Conservation (phyloP, 768 basidiomycete species). For the Rhizopogon salebrosus region DNA sequence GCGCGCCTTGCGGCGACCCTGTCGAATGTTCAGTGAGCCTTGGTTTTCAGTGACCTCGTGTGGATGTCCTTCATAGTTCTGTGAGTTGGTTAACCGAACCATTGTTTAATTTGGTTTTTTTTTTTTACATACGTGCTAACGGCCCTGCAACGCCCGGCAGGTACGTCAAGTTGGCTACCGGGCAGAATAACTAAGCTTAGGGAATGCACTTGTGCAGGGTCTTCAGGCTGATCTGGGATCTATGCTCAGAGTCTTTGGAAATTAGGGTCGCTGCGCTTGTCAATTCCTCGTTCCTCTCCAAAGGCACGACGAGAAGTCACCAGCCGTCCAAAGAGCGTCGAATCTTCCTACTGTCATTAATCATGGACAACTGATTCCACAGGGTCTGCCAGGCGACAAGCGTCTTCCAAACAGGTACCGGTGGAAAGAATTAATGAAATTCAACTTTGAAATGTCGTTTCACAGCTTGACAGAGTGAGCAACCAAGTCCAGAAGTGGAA, state of each 20-base stretch:
- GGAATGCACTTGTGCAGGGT: neutral
- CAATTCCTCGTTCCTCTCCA: neutral
- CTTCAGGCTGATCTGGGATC: neutral
- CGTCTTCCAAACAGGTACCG: neutral
- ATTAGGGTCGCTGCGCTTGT: neutral
- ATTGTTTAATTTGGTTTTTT: too few relatives aligned
- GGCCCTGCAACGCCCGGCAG: neutral
- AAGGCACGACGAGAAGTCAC: neutral
- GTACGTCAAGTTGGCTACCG: neutral
- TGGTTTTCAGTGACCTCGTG: neutral
- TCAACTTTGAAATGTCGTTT: neutral
- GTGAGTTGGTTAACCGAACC: neutral
- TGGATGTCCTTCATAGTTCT: neutral
- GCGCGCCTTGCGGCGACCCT: neutral
- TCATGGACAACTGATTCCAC: neutral
- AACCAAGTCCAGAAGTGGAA: neutral
- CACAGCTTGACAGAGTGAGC: neutral
- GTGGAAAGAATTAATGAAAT: neutral
- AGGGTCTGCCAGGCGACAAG: conserved; percentile 2
- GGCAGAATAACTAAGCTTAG: neutral
- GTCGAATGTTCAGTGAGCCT: neutral
- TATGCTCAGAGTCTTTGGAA: neutral
- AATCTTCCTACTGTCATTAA: neutral
- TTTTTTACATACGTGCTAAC: neutral
- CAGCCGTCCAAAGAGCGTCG: neutral